Base-by-base conservation (phyloP, 2,329 filamentous ascomycete species). In the Ophiostoma australiae region DNA sequence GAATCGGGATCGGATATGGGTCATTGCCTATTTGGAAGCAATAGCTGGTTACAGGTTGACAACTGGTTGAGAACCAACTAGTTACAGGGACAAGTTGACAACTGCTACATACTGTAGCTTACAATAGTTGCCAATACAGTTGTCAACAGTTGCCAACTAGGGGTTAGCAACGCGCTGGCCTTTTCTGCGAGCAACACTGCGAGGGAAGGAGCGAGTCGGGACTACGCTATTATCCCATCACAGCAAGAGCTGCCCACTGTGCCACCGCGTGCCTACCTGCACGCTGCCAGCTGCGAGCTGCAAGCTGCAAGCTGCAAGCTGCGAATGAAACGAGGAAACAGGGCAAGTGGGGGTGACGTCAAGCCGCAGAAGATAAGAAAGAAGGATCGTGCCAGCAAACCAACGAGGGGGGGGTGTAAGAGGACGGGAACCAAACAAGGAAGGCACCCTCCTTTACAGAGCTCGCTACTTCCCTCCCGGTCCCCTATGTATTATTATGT, bases 291-390 rank as follows among this genome's bases (percentile, higher is more conserved):
- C 48, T 55, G 48, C n/a, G n/a, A 11, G 27, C 17, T 48, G 17
- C 17, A 48, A 20, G 15, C 41, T 17, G 15, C 41, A 15, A 48
- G 41, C 15, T 48, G 44, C 44, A 48, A 55, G 20, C 48, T 55
- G 48, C n/a, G 20, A 10, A 27, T 15, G 52, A 27, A 58, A 27
- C 52, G 23, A 27, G 52, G 23, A 23, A 58, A 58, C 27, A 63
- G 58, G 58, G 58, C 58, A 35, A 39, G 63, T 41, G 63, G 35
- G 58, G 63, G 35, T 66, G 63, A 66, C 63, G 63, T 66, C 35
- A 66, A 41, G 63, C 35, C 35, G 63, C 63, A 66, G 63, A 66
- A 39, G 33, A 66, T 63, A 63, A 63, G 27, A 27, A 27, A 63
- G 58, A 27, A 23, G 52, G 10, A 17, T 0, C 3, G 20, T 3